Evolutionary conservation across 2,329 filamentous ascomycete species (phyloP).

Genomic region (Ramularia collo-cygni): DNA sequence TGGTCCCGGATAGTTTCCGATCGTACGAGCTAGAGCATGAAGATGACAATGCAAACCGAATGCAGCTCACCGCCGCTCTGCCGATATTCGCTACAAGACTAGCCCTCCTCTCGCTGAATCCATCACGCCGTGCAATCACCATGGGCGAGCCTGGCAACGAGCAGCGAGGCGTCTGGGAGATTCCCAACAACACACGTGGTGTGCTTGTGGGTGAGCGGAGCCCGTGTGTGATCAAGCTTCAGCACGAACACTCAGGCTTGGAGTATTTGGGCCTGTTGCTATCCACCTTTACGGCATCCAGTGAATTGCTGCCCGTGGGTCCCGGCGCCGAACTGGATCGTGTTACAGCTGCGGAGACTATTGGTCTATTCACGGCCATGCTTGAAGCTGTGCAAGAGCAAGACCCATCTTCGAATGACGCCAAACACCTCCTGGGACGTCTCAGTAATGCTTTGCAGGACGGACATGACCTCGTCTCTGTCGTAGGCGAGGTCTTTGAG

Average conservation of each 20-base stretch:
- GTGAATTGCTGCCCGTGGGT: conserved; percentile 16
- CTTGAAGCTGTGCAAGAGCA: conserved; percentile 39
- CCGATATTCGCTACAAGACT: conserved; percentile 49
- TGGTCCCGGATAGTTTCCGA: conserved; percentile 63
- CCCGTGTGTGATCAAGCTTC: conserved; percentile 69
- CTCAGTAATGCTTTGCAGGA: conserved; percentile 42
- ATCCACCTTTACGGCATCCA: conserved; percentile 57
- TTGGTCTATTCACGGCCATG: conserved; percentile 66
- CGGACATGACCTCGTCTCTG: conserved; percentile 67
- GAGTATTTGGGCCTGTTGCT: conserved; percentile 71
- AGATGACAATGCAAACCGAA: conserved; percentile 76
- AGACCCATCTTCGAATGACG: conserved; percentile 28
- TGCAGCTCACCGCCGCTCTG: conserved; percentile 59
- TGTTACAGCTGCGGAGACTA: conserved; percentile 64
- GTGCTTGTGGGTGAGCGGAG: conserved; percentile 71
- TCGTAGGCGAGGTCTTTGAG: conserved; percentile 83
- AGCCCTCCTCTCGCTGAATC: not conserved
- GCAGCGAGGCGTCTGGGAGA: not conserved
- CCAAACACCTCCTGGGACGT: conserved; percentile 43
- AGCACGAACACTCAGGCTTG: conserved; percentile 67
- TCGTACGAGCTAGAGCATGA: conserved; percentile 74
- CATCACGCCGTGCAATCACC: conserved; percentile 1
- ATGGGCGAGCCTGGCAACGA: conserved; percentile 1
- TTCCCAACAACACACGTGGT: conserved; percentile 55
- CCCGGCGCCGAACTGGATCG: conserved; percentile 36